phyloP scores from a whole-genome alignment of 768 basidiomycete genomes.

The Boletus subparvulus region DNA sequence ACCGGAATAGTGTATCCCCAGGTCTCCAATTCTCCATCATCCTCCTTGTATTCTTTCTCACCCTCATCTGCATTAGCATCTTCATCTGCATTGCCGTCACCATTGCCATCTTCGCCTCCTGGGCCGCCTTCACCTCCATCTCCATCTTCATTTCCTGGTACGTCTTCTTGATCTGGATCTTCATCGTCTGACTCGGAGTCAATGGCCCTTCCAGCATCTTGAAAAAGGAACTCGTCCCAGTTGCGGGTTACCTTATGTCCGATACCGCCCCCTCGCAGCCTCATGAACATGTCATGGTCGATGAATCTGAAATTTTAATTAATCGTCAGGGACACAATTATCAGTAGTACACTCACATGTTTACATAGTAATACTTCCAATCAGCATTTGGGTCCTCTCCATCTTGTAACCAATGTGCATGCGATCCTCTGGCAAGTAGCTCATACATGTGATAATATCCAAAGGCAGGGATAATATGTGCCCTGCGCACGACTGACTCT shows the following conservation, averaged over 20 bases:
- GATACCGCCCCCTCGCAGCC: not conserved
- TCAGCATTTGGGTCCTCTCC: constrained; percentile 13
- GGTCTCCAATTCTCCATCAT: no score
- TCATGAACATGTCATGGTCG: not conserved
- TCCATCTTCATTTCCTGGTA: no score
- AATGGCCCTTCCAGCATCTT: no score
- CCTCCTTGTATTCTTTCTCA: no score
- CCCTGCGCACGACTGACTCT: constrained; percentile 3
- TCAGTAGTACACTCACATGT: constrained; percentile 31
- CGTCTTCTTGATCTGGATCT: no score
- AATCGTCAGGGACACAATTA: constrained; percentile 14
- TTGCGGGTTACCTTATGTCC: not conserved
- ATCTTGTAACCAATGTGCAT: not conserved
- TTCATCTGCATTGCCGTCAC: no score
- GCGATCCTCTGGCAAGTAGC: not conserved
- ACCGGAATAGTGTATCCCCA: no score
- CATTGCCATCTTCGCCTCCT: no score
- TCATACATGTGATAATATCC: constrained; percentile 12
- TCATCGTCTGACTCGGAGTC: no score
- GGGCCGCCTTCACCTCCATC: no score
- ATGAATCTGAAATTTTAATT: not conserved
- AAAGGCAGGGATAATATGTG: constrained; percentile 23
- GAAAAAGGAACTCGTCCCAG: not conserved
- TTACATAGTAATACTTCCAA: constrained; percentile 21
- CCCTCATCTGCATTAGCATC: no score